Base-by-base conservation (phyloP, 257 asterid species). In the Apocynum venetum region DNA sequence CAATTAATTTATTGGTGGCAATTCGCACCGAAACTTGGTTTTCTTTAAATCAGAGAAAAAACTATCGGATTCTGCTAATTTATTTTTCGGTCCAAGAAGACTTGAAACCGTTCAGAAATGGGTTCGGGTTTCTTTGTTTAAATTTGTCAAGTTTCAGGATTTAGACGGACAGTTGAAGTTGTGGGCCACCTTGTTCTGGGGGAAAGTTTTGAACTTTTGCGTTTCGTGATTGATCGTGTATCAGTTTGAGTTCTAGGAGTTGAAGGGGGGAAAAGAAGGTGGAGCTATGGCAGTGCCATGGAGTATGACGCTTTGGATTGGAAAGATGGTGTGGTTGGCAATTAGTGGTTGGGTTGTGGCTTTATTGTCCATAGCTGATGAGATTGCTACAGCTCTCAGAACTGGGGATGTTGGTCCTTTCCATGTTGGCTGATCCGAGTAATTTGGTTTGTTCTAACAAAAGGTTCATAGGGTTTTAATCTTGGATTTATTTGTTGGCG, bases 311-410 rank as follows among this genome's bases (percentile, higher is more conserved):
- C 66, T 90, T 36, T 88, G 88, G 91, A 63, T 92, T 79, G 93
- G 88, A n/a, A 85, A 83, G 73, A 87, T 89, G 90, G 83, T 92
- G 78, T 92, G 96, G 96, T 40, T 89, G 81, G 96, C 97, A 41
- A 73, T 93, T 65, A 80, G 84, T 76, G 87, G 92, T 43, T 92
- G 97, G 93, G 85, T 92, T 10, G 81, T 87, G 53, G 84, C 92
- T 80, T 92, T 97, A 84, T 84, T 92, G 76, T 84, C 84, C 35
- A 86, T 90, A 72, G 98, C 98, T 38, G 97, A 92, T 79, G 97
- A 93, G 82, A 89, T 89, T 69, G 98, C 97, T 56, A 70, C 79
- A 63, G 84, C 94, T 11, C 66, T 93, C 51, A 61, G 94, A 52
- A 83, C 81, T 20, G 96, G 96, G 13, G 96, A 90, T 57, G 78